Evolutionary conservation across 108 stramenopile species (phyloP), one percentile per base, ranked within the genome.

Genomic region (Pseudonitzschia multiseries): DNA sequence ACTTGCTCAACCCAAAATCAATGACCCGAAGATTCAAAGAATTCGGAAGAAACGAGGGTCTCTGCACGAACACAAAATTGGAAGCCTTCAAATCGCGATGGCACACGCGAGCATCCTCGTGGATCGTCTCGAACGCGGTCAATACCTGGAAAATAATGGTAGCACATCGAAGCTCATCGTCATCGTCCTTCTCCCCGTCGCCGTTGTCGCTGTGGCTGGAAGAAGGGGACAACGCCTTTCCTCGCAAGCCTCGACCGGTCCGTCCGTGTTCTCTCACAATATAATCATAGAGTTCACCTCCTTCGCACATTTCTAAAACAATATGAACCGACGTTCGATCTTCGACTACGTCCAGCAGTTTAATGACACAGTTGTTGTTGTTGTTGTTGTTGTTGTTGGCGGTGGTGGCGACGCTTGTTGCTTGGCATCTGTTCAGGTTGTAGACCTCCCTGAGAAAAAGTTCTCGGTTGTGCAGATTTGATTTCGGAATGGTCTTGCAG

Each of bases 61-160:
- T 56, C 15, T 26, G 43, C 27, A 50, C 67, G 75, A 90, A 88
- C n/a, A 96, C 71, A 56, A 97, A 75, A 78, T 96, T 96, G 78
- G 94, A 93, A 46, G 97, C 96, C 71, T 98, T 98, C 26, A 96
- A 70, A 79, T 98, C 97, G 10, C 97, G 73, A 82, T 98, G 97
- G 56, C 94, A 95, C 29, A 96, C 86, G 61, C 87, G 84, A n/a
- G 41, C 27, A 21, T 24, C 22, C 15, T 64, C 62, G 74, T 96
- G 93, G 70, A 83, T 76, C 82, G 90, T 91, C 20, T 48, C 46
- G 29, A 97, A 66, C 0, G 93, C 88, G 9, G 50, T 32, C 28
- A 87, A 69, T 22, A 92, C 83, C 57, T 88, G 70, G 28, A 43
- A 54, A 15, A 91, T 50, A 10, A 83, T 68, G 31, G 60, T 44